Evolutionary conservation across 139 green algal species (phyloP), one percentile per base, ranked within the genome.

Genomic region (Edaphochlamys debaryana): DNA sequence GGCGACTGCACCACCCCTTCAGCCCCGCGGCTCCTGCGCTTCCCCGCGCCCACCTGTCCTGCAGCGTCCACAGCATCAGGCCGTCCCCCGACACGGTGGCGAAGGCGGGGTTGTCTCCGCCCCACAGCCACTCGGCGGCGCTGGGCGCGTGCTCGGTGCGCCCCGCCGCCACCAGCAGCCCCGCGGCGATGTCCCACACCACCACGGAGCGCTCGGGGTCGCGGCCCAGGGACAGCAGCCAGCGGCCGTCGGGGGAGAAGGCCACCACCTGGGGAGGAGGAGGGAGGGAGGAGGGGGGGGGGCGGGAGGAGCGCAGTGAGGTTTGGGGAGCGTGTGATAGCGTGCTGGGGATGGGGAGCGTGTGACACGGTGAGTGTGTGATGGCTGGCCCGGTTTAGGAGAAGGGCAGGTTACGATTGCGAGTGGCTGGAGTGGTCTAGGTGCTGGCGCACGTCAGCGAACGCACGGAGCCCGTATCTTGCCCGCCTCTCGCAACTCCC

Each of bases 51-150:
- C 40, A 71, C 78, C 67, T 84, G 66, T 84, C 78, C 32, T 86
- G 76, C 67, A 94, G 85, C 42, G 67, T 87, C 92, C 92, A 95
- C 50, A 89, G 78, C 79, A 89, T 48, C 60, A 92, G 81, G 6
- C 88, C 90, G 36, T 87, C 86, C 48, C 63, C 62, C 36, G 86
- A 79, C 6, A 84, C 85, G 20, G 82, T 95, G 60, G 90, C 81
- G 54, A 93, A 93, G 17, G 64, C 82, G 50, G 85, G 84, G 68
- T 80, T 56, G 48, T 56, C 40, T 40, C 70, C 52, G 7, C 56
- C 68, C 69, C 81, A 72, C 54, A 89, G 80, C 92, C 92, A 95
- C 23, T 78, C 79, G 6, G 67, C 82, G 7, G 78, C 84, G 9
- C 58, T 17, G 5, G 85, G 70, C 2, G 82, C 32, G 15, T 60